Percentiles rank a stretch among this genome's conserved stretches.
Conservation (phyloP, 768 basidiomycete genomes). For the Xanthoconium stramineum region DNA sequence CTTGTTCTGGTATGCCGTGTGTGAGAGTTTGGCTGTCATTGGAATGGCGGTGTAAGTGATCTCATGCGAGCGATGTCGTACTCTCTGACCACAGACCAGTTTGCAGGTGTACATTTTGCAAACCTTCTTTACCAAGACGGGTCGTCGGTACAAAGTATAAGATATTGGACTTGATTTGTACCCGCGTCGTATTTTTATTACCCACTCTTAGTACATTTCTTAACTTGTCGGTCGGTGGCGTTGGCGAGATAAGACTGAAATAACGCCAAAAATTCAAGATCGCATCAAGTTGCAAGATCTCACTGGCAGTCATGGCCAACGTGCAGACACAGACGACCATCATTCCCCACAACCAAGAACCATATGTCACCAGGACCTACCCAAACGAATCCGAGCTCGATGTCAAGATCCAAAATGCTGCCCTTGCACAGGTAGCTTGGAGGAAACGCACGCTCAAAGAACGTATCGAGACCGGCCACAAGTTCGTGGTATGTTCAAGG, state of each 20-base stretch:
- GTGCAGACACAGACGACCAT: constrained; percentile 70
- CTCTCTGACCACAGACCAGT: constrained; percentile 38
- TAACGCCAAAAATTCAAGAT: not conserved
- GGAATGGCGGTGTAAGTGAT: constrained; percentile 82
- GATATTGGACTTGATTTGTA: constrained; percentile 14
- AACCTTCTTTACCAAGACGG: constrained; percentile 96
- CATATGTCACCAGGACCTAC: constrained; percentile 57
- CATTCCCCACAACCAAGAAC: constrained; percentile 71
- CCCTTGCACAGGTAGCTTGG: constrained; percentile 76
- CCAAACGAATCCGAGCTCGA: constrained; percentile 61
- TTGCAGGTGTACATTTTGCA: constrained; percentile 90
- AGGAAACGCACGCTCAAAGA: constrained; percentile 53
- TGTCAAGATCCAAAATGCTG: constrained; percentile 50
- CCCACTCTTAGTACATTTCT: not conserved
- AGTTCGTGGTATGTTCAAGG: constrained; percentile 58
- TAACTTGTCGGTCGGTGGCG: not conserved
- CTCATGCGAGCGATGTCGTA: not conserved
- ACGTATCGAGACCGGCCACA: constrained; percentile 65
- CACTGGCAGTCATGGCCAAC: constrained; percentile 19
- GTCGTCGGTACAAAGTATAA: constrained; percentile 84
- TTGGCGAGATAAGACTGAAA: constrained; percentile 14
- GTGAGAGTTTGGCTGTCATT: constrained; percentile 75
- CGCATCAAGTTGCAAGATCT: too few relatives aligned
- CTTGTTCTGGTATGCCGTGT: constrained; percentile 89
- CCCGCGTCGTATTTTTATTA: constrained; percentile 5